Conservation (phyloP, 768 basidiomycete genomes). For the Megacollybia marginata region DNA sequence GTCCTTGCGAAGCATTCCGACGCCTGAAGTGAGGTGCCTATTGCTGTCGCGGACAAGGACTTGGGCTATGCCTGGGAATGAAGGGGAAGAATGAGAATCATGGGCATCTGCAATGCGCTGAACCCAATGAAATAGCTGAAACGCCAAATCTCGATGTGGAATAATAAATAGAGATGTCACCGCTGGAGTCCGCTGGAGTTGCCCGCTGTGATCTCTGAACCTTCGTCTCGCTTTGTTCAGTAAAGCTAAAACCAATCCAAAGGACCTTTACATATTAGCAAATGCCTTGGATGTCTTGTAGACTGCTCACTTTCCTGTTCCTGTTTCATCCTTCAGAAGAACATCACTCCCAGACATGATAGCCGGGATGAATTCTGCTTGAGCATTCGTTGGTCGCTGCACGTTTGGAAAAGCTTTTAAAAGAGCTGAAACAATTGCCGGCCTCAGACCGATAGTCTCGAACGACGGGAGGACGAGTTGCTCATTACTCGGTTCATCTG, state of each 20-base stretch:
- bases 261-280: constrained; percentile 41
- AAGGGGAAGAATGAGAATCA: constrained; percentile 16
- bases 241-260: constrained; percentile 60
- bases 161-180: constrained; percentile 58
- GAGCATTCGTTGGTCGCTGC: constrained; percentile 47
- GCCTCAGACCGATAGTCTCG: constrained; percentile 45
- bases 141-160: constrained; percentile 67
- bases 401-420: constrained; percentile 57
- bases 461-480: constrained; percentile 25
- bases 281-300: background rate
- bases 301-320: constrained; percentile 65
- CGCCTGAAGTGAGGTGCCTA: constrained; percentile 30
- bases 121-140: constrained; percentile 63
- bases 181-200: constrained; percentile 14
- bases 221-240: constrained; percentile 45
- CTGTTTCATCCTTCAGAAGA: constrained; percentile 63
- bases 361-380: constrained; percentile 55
- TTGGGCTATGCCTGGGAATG: constrained; percentile 43
- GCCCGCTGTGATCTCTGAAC: constrained; percentile 13
- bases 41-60: constrained; percentile 52
- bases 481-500: background rate
- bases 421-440: constrained; percentile 40
- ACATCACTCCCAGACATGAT: constrained; percentile 51
- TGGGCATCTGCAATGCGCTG: constrained; percentile 33
- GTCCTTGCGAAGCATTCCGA: constrained; percentile 27